Conservation (phyloP, 176 grass and related monocot genomes). For the Oryza officinalis region DNA sequence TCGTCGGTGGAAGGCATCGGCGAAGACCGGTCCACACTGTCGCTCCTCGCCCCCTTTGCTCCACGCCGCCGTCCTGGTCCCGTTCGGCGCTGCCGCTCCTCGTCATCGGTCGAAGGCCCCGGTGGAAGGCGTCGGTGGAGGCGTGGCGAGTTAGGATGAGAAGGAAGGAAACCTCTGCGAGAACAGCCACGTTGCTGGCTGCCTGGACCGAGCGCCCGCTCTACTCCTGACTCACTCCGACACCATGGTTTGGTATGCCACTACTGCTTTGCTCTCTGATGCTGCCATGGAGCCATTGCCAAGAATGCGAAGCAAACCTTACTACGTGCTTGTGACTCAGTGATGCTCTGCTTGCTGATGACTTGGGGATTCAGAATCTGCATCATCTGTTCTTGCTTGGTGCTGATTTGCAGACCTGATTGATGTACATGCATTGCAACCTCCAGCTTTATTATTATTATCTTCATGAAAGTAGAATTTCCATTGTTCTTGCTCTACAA, state of each 20-base stretch:
- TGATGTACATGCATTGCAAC: too few species aligned
- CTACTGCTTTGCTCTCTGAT: neutral
- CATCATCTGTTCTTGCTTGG: neutral
- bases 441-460: too few species aligned
- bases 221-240: constrained; percentile 48
- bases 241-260: neutral
- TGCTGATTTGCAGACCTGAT: too few species aligned
- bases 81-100: too few species aligned
- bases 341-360: neutral
- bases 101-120: too few species aligned
- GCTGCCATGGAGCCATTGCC: neutral
- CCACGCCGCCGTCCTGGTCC: too few species aligned
- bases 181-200: constrained; percentile 87
- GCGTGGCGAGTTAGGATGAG: too few species aligned
- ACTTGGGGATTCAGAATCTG: neutral
- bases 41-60: too few species aligned
- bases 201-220: constrained; percentile 88
- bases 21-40: too few species aligned
- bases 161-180: constrained; percentile 41
- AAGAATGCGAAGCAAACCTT: neutral
- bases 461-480: neutral
- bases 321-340: neutral
- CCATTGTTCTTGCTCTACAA: neutral
- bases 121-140: too few species aligned
- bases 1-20: too few species aligned